Evolutionary conservation across 345 rosid species (phyloP), one percentile per base, ranked within the genome.

Genomic region (Citrus medica): DNA sequence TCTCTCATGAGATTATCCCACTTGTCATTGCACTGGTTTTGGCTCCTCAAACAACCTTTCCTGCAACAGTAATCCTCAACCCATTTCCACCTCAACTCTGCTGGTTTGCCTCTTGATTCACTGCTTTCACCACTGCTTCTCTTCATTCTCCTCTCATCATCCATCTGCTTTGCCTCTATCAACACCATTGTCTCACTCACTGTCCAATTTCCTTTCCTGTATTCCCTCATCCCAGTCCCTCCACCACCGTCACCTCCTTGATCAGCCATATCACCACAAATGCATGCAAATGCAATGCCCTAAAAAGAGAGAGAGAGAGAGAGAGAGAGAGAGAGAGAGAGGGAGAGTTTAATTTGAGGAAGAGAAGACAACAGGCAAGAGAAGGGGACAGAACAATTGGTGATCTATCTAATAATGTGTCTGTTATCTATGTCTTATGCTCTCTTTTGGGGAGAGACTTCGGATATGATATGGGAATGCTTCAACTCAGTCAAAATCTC

Each of bases 1-100:
- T 95, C 97, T 82, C 98, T 90, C 97, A 92, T 93, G 79, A 95
- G 92, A 84, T 95, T 95, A 75, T 95, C 98, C 97, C 98, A 93
- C 83, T 94, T 94, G 87, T 94, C 98, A 82, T 94, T 94, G 85
- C 98, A 94, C 82, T 94, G 97, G 81, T 94, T 94, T 81, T 94
- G 98, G 78, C 97, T 93, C 80, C 98, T 87, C 81, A 82, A 80
- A 80, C 98, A 93, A 1, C 84, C 89, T 83, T 86, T 87, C 32
- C 88, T 84, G 95, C 95, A 92, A 73, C 97, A 93, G 77, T 89
- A 93, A 76, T 93, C 97, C 79, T 94, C 98, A 76, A 94, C 93
- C 97, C 98, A 94, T 60, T 93, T 94, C 98, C 97, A 93, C 86
- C 98, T 82, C 53, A 93, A 89, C 87, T 94, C 98, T 4, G 90